Evolutionary conservation across 345 rosid genomes (phyloP), one percentile per base, ranked within the genome.

Genomic region (Syzygium grande): DNA sequence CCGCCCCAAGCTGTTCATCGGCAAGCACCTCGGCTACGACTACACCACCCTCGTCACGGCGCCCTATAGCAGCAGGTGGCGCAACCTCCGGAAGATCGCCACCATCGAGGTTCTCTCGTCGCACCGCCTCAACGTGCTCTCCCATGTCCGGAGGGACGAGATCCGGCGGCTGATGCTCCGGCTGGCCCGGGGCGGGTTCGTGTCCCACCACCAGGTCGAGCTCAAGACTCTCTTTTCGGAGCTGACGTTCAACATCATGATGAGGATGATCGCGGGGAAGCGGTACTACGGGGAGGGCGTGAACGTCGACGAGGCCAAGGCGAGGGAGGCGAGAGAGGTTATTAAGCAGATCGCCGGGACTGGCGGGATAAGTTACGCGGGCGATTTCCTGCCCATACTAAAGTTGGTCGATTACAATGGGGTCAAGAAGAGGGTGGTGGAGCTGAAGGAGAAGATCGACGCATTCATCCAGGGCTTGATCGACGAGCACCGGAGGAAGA

Each of bases 51-150:
- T 94, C 1, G n/a, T 29, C 22, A 41, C 90, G 1, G 84, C 93
- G 2, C 53, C 92, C 22, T 93, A 94, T 30, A 96, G 95, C 4
- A 92, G 94, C 21, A 93, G 91, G 34, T 95, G 96, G 95, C 94
- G 95, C 46, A 92, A 91, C 92, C 94, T 95, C 52, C 95, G 95
- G 41, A 92, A 92, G 29, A 87, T 94, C n/a, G 80, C 91, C 78
- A 85, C 93, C 73, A 84, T 85, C 2, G 94, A 94, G 58, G 89
- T 95, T 89, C 92, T 95, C 79, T 94, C 96, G 9, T 51, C 95
- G 2, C 59, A 85, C 85, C 96, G 96, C 25, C 88, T 95, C 63
- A 92, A 88, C 46, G 86, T 77, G 13, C 91, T 88, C 34, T 34
- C 86, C 25, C 61, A 77, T 6, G 84, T 91, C 19, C 89, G 95